These are phyloP conservation scores for Tricladium varicosporioides DNA, from an alignment of 2,329 filamentous ascomycete genomes.

Conservation along the genomic window DNA sequence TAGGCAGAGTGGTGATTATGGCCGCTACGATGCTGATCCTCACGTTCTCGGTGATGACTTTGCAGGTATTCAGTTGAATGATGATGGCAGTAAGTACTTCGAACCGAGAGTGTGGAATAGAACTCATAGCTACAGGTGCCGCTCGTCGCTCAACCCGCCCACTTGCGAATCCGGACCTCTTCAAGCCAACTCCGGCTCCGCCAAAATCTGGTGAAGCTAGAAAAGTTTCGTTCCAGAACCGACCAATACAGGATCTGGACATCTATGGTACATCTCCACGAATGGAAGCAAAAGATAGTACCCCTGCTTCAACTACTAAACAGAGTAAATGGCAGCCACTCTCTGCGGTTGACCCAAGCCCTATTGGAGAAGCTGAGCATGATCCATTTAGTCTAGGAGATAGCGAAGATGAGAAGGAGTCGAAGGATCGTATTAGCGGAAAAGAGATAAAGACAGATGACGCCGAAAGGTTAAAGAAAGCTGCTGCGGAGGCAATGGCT, in stretches of 20 bases:
- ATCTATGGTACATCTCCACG: slow-evolving; percentile 67
- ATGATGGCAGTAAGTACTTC: slow-evolving; percentile 58
- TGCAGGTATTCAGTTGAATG: slow-evolving; percentile 63
- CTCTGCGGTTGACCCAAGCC: slow-evolving; percentile 78
- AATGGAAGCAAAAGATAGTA: slow-evolving; percentile 50
- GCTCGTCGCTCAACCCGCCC: slow-evolving; percentile 60
- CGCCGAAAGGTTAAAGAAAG: slow-evolving; percentile 61
- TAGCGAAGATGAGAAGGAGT: slow-evolving; percentile 86
- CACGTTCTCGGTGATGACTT: slow-evolving; percentile 90
- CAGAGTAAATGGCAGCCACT: slow-evolving; percentile 97
- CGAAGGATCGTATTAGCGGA: slow-evolving; percentile 53
- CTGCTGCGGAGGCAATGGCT: slow-evolving; percentile 49
- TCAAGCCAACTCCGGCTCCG: slow-evolving; percentile 60
- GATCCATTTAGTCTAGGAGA: slow-evolving; percentile 97
- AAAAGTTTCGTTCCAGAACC: slow-evolving; percentile 57
- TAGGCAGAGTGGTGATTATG: slow-evolving; percentile 79
- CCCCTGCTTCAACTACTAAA: slow-evolving; percentile 54
- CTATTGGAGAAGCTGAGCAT: slow-evolving; percentile 81
- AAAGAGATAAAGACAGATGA: slow-evolving; percentile 54
- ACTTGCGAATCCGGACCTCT: slow-evolving; percentile 74
- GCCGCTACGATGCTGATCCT: slow-evolving; percentile 92
- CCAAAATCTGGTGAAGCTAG: slow-evolving; percentile 43
- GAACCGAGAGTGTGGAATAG: neutral
- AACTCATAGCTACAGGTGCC: slow-evolving; percentile 44
- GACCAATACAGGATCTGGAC: slow-evolving; percentile 70